Conservation (phyloP, 306 rosid genomes). For the Echinosophora koreensis region DNA sequence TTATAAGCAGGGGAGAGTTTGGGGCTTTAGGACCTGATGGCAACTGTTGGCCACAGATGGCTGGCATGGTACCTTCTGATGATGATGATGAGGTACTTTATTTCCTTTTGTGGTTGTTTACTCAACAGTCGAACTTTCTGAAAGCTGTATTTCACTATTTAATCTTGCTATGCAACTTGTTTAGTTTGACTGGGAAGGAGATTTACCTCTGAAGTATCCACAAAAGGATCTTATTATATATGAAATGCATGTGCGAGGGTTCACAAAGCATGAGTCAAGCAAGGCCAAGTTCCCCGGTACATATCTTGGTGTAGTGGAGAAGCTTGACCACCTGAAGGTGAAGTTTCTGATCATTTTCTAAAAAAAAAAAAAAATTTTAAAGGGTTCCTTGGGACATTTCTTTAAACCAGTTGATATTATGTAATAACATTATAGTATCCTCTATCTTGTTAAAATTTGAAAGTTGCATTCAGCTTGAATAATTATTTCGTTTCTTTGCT, state of each 20-base stretch:
- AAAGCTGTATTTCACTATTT: conserved; percentile 9
- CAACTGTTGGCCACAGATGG: conserved; percentile 97
- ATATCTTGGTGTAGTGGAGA: conserved; percentile 92
- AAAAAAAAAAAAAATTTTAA: conserved; percentile 25
- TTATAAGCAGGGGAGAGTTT: conserved; percentile 85
- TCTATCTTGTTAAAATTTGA: not conserved
- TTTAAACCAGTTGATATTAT: conserved; percentile 14
- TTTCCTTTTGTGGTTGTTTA: conserved; percentile 29
- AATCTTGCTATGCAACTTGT: conserved; percentile 44
- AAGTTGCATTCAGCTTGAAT: conserved; percentile 17
- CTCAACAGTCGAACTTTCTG: conserved; percentile 11
- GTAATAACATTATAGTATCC: not conserved
- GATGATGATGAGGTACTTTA: conserved; percentile 62
- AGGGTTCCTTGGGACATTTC: conserved; percentile 29
- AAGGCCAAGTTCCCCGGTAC: conserved; percentile 79
- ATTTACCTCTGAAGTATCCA: conserved; percentile 79
- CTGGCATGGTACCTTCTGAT: conserved; percentile 73
- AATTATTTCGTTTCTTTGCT: conserved; percentile 6
- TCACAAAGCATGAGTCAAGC: conserved; percentile 92
- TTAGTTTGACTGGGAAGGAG: conserved; percentile 99
- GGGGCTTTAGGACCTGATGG: conserved; percentile 79
- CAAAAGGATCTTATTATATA: conserved; percentile 88
- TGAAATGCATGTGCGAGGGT: conserved; percentile 97
- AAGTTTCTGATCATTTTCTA: conserved; percentile 37
- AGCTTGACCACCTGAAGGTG: conserved; percentile 93